These are phyloP conservation scores for Xylogone sp. DNA, from an alignment of 2,329 filamentous ascomycete species.

Conservation along the genomic window DNA sequence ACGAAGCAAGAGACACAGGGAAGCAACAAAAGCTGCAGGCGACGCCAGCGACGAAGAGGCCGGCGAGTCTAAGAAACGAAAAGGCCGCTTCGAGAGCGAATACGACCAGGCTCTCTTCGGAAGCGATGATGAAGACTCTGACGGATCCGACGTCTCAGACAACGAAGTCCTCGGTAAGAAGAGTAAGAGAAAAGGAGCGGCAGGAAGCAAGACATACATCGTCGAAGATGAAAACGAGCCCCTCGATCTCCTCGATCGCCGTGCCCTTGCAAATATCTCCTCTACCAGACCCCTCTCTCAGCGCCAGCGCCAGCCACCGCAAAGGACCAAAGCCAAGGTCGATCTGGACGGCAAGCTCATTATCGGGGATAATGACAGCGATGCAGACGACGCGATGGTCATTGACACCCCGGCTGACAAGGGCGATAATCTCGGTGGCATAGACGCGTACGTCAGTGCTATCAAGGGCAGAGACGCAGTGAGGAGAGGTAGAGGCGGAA, in stretches of 20 bases:
- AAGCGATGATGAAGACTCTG: constrained; percentile 44
- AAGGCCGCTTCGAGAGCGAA: constrained; percentile 78
- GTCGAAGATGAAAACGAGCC: constrained; percentile 93
- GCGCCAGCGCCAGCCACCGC: constrained; percentile 36
- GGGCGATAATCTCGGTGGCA: constrained; percentile 47
- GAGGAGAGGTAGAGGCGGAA: constrained; percentile 60
- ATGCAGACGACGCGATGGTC: constrained; percentile 51
- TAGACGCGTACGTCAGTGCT: constrained; percentile 67
- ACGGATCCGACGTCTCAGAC: constrained; percentile 60
- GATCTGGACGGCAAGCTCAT: constrained; percentile 80
- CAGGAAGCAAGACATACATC: constrained; percentile 75
- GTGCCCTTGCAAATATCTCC: constrained; percentile 88
- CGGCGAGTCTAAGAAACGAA: constrained; percentile 46
- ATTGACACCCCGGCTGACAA: constrained; percentile 50
- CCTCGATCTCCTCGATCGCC: constrained; percentile 85
- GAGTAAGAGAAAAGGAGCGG: constrained; percentile 39
- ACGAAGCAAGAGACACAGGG: constrained; percentile 85
- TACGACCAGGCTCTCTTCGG: constrained; percentile 91
- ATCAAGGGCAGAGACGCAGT: constrained; percentile 65
- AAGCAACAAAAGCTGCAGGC: constrained; percentile 54
- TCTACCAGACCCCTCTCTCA: constrained; percentile 75
- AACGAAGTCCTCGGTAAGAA: constrained; percentile 48
- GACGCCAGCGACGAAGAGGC: constrained; percentile 55
- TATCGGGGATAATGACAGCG: constrained; percentile 52
- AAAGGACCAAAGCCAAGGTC: constrained; percentile 57